Conservation (phyloP, 2,329 filamentous ascomycete species). For the Aspergillus viridinutans region DNA sequence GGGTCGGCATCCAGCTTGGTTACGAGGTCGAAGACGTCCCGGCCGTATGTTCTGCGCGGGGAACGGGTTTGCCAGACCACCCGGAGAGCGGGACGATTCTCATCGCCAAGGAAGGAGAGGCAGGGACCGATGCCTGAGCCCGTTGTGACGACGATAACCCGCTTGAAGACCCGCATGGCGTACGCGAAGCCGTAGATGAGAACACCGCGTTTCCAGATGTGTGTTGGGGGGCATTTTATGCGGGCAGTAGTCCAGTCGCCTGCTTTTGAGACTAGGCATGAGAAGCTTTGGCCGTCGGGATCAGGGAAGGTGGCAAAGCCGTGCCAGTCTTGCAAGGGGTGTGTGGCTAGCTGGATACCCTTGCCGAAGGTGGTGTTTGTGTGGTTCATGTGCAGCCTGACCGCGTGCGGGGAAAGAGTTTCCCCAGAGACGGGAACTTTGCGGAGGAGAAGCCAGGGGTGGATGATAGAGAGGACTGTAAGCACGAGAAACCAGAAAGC, state of each 20-base stretch:
- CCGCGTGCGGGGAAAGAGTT: constrained; percentile 66
- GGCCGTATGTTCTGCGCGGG: constrained; percentile 61
- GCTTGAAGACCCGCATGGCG: constrained; percentile 62
- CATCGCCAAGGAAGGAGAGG: constrained; percentile 56
- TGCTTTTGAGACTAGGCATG: constrained; percentile 65
- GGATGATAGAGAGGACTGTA: constrained; percentile 62
- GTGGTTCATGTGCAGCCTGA: constrained; percentile 66
- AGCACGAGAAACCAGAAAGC: constrained; percentile 65
- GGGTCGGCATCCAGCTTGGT: constrained; percentile 56
- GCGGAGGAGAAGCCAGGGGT: constrained; percentile 70
- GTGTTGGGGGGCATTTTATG: constrained; percentile 58
- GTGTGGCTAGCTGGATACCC: constrained; percentile 57
- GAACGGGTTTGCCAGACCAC: constrained; percentile 66
- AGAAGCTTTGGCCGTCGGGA: constrained; percentile 56
- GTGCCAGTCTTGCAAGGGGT: constrained; percentile 68
- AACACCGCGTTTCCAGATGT: constrained; percentile 65
- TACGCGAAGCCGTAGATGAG: constrained; percentile 65
- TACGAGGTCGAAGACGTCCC: constrained; percentile 54
- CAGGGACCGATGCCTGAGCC: constrained; percentile 70
- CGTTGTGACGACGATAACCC: constrained; percentile 64
- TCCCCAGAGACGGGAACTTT: constrained; percentile 63
- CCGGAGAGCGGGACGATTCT: constrained; percentile 43
- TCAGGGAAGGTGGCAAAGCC: constrained; percentile 70
- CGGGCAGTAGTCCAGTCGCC: constrained; percentile 68
- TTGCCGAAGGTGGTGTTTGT: constrained; percentile 55